phyloP scores from a whole-genome alignment of 2,329 filamentous ascomycete species.

The Diaporthe batatas region DNA sequence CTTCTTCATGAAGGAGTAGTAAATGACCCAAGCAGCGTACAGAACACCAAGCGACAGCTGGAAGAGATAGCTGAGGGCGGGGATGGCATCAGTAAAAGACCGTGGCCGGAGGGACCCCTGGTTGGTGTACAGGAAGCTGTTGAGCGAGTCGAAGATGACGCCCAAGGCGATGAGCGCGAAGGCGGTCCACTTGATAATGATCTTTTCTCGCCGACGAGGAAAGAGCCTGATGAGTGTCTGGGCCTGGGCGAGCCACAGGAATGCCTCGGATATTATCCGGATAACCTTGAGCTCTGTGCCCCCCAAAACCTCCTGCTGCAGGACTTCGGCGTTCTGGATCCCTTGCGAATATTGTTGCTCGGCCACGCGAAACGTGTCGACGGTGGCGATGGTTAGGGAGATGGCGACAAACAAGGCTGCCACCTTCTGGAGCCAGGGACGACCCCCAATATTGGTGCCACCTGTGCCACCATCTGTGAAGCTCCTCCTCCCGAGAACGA shows the following conservation, averaged over 20 bases:
- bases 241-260: constrained; percentile 96
- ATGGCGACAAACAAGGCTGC: constrained; percentile 81
- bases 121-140: constrained; percentile 78
- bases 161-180: constrained; percentile 94
- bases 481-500: constrained; percentile 83
- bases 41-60: constrained; percentile 87
- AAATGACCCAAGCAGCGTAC: constrained; percentile 94
- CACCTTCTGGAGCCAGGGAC: constrained; percentile 93
- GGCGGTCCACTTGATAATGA: constrained; percentile 98
- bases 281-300: constrained; percentile 90
- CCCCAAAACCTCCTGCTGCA: constrained; percentile 85
- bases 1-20: constrained; percentile 92
- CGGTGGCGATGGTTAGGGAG: constrained; percentile 92
- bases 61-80: constrained; percentile 91
- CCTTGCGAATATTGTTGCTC: constrained; percentile 84
- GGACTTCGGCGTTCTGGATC: constrained; percentile 80
- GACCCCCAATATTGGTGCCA: constrained; percentile 87
- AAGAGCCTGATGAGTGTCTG: constrained; percentile 97
- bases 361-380: constrained; percentile 89
- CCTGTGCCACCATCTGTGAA: constrained; percentile 86
- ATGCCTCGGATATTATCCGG: constrained; percentile 93
- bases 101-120: constrained; percentile 72
- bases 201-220: constrained; percentile 95
- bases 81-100: constrained; percentile 89
- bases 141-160: constrained; percentile 89